These are phyloP conservation scores for Suillus sp. DNA, from an alignment of 768 basidiomycete genomes.

Conservation along the genomic window DNA sequence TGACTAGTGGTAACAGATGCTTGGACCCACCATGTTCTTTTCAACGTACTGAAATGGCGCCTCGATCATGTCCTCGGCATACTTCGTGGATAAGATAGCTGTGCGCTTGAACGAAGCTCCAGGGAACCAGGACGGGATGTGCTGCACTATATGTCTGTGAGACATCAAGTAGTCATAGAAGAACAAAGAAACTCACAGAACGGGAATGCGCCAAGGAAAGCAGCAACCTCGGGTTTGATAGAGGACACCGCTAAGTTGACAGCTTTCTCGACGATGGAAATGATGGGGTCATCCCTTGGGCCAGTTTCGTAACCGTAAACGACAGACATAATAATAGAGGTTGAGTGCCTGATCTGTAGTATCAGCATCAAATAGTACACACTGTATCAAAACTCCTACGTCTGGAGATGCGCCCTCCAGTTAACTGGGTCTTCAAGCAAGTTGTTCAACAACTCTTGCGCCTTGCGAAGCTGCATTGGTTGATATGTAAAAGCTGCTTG, in stretches of 20 bases:
- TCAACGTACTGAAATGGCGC: slow-evolving; percentile 37
- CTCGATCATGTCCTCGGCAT: slow-evolving; percentile 26
- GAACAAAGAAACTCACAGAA: slow-evolving; percentile 32
- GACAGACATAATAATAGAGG: slow-evolving; percentile 32
- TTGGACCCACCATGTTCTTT: slow-evolving; percentile 32
- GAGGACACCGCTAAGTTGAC: slow-evolving; percentile 22
- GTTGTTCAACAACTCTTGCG: slow-evolving; percentile 27
- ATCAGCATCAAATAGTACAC: background rate
- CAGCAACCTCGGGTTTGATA: slow-evolving; percentile 33
- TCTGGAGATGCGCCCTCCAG: slow-evolving; percentile 26
- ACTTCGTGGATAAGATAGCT: slow-evolving; percentile 27
- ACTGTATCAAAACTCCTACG: slow-evolving; percentile 18
- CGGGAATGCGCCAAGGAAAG: slow-evolving; percentile 39
- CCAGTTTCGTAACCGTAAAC: slow-evolving; percentile 34
- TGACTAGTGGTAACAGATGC: background rate
- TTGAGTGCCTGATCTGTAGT: slow-evolving; percentile 22
- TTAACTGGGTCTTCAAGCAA: slow-evolving; percentile 24
- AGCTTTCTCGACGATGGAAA: slow-evolving; percentile 29
- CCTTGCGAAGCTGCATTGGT: slow-evolving; percentile 28
- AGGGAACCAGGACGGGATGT: slow-evolving; percentile 44
- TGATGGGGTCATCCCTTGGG: slow-evolving; percentile 28
- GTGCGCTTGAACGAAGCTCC: slow-evolving; percentile 38
- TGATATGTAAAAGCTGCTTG: slow-evolving; percentile 24
- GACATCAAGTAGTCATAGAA: background rate
- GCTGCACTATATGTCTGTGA: slow-evolving; percentile 27